Evolutionary conservation across 1,284 basidiomycete species (phyloP).

Genomic region (Xerocomus nothofagi): DNA sequence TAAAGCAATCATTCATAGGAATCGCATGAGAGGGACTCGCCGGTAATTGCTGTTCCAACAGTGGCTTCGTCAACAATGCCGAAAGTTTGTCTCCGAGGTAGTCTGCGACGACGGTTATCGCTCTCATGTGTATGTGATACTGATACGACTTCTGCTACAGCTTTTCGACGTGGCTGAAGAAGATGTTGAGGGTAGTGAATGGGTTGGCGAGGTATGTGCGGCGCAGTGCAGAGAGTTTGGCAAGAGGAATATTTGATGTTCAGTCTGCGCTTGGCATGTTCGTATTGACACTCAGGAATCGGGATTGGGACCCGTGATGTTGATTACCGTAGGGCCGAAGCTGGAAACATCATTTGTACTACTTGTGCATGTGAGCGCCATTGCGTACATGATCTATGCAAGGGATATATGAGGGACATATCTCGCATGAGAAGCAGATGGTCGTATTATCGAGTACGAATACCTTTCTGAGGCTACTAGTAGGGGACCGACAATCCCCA

Average conservation of each 20-base stretch:
- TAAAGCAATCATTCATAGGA: too few relatives aligned
- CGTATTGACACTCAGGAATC: constrained; percentile 75
- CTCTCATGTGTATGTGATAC: too few relatives aligned
- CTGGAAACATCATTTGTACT: too few relatives aligned
- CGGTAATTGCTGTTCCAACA: too few relatives aligned
- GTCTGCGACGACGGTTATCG: too few relatives aligned
- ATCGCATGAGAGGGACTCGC: too few relatives aligned
- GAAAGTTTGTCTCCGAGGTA: too few relatives aligned
- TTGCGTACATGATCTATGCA: constrained; percentile 94
- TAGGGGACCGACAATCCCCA: constrained; percentile 57
- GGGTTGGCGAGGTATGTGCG: constrained; percentile 67
- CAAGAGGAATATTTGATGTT: constrained; percentile 52
- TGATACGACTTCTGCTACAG: too few relatives aligned
- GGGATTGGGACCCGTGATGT: constrained; percentile 68
- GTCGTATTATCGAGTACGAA: constrained; percentile 84
- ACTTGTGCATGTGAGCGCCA: too few relatives aligned
- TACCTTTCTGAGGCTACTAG: constrained; percentile 81
- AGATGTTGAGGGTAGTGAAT: constrained; percentile 67
- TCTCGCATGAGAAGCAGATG: constrained; percentile 92
- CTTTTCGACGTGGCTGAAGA: constrained; percentile 52
- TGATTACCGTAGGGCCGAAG: too few relatives aligned
- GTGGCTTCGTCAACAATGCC: too few relatives aligned
- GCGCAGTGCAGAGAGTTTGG: constrained; percentile 64
- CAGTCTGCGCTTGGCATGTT: constrained; percentile 69
- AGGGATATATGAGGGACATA: constrained; percentile 94